A percentile compares a stretch with the other conserved stretches of the same genome.
Conservation (phyloP, 2,329 filamentous ascomycete species). For the Stemphylium vesicarium region DNA sequence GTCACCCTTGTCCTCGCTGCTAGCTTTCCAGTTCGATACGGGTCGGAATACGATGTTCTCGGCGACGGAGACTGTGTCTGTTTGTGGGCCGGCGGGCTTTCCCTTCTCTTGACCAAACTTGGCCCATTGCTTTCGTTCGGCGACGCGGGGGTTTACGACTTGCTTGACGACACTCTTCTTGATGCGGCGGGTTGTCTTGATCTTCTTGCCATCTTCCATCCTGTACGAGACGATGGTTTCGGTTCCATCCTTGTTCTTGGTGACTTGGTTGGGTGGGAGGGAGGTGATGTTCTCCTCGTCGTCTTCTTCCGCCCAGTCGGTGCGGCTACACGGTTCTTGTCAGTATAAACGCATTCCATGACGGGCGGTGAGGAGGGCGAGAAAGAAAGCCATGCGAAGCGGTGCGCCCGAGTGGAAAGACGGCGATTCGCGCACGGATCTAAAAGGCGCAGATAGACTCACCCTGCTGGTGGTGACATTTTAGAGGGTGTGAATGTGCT, state of each 20-base stretch:
- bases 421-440: background rate
- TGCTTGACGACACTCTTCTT: conserved; percentile 90
- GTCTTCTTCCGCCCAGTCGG: conserved; percentile 91
- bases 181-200: conserved; percentile 96
- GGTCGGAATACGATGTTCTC: conserved; percentile 99
- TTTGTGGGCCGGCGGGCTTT: conserved; percentile 79
- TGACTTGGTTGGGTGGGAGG: conserved; percentile 84
- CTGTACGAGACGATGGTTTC: conserved; percentile 92
- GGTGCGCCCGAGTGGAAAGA: background rate
- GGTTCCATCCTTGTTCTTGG: conserved; percentile 97
- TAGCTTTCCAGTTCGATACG: conserved; percentile 90
- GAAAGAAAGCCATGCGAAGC: background rate
- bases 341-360: conserved; percentile 4
- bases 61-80: conserved; percentile 89
- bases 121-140: conserved; percentile 87
- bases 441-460: conserved; percentile 10
- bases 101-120: conserved; percentile 94
- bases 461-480: conserved; percentile 51
- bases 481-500: conserved; percentile 24
- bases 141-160: conserved; percentile 94
- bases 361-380: background rate
- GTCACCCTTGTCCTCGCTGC: conserved; percentile 77
- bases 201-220: conserved; percentile 90
- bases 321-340: conserved; percentile 53
- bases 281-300: conserved; percentile 76